Conservation (phyloP, 176 grass and related monocot genomes). For the Bothriochloa decipiens region DNA sequence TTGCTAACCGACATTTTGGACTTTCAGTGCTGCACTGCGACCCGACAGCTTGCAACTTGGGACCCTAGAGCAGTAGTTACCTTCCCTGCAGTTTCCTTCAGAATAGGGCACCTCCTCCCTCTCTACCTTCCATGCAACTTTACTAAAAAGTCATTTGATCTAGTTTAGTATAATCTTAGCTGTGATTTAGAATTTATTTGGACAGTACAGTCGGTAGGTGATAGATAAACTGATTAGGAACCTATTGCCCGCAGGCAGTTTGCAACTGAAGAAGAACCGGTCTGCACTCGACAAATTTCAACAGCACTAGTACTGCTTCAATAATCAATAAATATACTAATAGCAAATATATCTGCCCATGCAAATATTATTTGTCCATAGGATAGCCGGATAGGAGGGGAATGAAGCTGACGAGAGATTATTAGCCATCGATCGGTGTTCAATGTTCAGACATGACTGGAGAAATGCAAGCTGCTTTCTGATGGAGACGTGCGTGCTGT, state of each 20-base stretch:
- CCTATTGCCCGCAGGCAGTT: neutral
- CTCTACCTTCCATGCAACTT: neutral
- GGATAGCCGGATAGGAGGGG: no score
- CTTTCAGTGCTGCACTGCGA: neutral
- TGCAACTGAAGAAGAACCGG: neutral
- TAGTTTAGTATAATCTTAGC: neutral
- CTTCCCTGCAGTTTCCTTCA: slow-evolving; percentile 42
- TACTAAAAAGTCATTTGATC: neutral
- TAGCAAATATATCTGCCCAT: neutral
- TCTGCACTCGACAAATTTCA: neutral
- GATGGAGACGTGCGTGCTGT: slow-evolving; percentile 17
- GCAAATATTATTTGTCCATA: neutral
- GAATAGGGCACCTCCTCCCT: neutral
- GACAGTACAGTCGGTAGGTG: neutral
- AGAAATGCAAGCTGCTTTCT: neutral
- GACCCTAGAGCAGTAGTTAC: neutral
- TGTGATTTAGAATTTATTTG: neutral
- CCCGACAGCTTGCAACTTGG: neutral
- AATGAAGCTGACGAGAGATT: neutral
- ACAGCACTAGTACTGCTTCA: no score
- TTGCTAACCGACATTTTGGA: slow-evolving; percentile 18
- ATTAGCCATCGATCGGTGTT: neutral
- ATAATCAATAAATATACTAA: neutral
- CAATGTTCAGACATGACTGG: neutral
- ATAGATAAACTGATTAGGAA: neutral